These are phyloP conservation scores for Imleria badia DNA, from an alignment of 768 basidiomycete species.

Conservation along the genomic window DNA sequence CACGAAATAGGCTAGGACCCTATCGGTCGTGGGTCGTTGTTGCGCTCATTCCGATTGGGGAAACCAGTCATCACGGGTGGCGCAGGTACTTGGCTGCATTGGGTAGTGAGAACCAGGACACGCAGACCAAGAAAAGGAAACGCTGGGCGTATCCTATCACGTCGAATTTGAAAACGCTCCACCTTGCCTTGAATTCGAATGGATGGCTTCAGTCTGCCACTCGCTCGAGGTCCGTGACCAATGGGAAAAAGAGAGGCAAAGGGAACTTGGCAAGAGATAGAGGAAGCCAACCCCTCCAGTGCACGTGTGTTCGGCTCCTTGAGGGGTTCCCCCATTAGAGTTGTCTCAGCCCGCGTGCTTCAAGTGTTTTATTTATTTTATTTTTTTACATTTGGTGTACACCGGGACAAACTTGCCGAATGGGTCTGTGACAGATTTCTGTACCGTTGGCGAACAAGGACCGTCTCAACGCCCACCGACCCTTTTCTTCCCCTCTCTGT, in stretches of 20 bases:
- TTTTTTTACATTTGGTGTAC: neutral
- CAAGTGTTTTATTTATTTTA: neutral
- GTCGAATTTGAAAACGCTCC: constrained; percentile 26
- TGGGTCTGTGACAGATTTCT: constrained; percentile 11
- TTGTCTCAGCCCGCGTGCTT: constrained; percentile 2
- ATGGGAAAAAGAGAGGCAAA: neutral
- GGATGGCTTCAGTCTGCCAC: too few species aligned
- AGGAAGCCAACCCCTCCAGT: too few species aligned
- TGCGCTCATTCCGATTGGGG: too few species aligned
- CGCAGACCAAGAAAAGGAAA: neutral
- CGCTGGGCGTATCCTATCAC: neutral
- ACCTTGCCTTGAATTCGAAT: constrained; percentile 11
- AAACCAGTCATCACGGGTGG: too few species aligned
- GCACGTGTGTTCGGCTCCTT: constrained; percentile 18
- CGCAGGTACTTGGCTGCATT: too few species aligned
- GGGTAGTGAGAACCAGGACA: too few species aligned
- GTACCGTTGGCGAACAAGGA: constrained; percentile 5
- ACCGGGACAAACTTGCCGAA: constrained; percentile 22
- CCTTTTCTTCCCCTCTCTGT: neutral
- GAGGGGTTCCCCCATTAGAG: constrained; percentile 1
- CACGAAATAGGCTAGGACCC: too few species aligned
- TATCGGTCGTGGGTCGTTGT: too few species aligned
- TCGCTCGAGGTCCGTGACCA: neutral
- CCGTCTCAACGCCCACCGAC: constrained; percentile 4
- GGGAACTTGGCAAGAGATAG: too few species aligned